Evolutionary conservation across 768 basidiomycete genomes (phyloP).

Genomic region (Mycena maculata): DNA sequence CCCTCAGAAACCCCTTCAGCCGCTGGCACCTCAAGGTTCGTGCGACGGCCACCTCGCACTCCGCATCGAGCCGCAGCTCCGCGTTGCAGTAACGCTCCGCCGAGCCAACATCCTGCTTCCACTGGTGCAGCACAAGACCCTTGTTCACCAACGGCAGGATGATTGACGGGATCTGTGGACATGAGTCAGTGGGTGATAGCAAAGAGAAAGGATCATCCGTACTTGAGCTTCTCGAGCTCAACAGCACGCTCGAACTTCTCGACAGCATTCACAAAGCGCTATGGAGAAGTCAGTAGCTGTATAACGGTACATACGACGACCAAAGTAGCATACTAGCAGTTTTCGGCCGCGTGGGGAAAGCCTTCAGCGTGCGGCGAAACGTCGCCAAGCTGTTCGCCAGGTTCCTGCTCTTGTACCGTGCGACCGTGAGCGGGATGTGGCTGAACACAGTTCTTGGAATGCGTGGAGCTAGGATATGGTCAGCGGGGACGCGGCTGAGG

Average conservation of each 20-base stretch:
- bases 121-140: slow-evolving; percentile 95
- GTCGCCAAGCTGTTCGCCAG: slow-evolving; percentile 87
- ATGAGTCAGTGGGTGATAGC: slow-evolving; percentile 5
- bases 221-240: slow-evolving; percentile 87
- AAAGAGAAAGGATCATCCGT: slow-evolving; percentile 36
- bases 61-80: slow-evolving; percentile 88
- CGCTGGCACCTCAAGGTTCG: too few relatives aligned
- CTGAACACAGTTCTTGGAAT: too few relatives aligned
- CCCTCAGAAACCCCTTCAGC: too few relatives aligned
- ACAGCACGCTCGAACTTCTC: slow-evolving; percentile 94
- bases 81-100: slow-evolving; percentile 90
- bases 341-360: slow-evolving; percentile 88
- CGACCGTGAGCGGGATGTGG: slow-evolving; percentile 97
- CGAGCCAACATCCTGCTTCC: slow-evolving; percentile 87
- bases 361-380: slow-evolving; percentile 85
- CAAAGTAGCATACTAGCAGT: slow-evolving; percentile 83
- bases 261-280: slow-evolving; percentile 90
- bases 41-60: slow-evolving; percentile 97
- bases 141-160: slow-evolving; percentile 97
- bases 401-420: slow-evolving; percentile 91
- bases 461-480: too few relatives aligned
- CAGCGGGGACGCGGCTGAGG: too few relatives aligned
- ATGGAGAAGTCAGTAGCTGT: slow-evolving; percentile 5
- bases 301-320: neutral
- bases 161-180: slow-evolving; percentile 65